Evolutionary conservation across 768 basidiomycete species (phyloP).

Genomic region (Podaxis sp.): DNA sequence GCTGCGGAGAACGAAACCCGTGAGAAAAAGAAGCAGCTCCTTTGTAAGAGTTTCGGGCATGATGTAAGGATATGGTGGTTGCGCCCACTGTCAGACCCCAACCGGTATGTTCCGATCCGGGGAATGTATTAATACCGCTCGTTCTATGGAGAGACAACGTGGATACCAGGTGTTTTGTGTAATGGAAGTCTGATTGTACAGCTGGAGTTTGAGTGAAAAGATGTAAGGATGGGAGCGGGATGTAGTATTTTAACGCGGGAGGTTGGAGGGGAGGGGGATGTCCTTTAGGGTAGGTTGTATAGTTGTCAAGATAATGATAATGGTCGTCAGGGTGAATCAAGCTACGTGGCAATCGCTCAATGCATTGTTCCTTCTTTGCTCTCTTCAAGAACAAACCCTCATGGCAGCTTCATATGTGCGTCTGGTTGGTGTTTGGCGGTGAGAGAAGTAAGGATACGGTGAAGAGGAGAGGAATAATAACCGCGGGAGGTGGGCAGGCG

Average conservation of each 20-base stretch:
- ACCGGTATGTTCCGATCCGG: constrained; percentile 15
- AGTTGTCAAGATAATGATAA: constrained; percentile 14
- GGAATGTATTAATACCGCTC: constrained; percentile 4
- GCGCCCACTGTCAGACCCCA: background rate
- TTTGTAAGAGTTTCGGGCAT: constrained; percentile 4
- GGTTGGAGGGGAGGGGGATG: background rate
- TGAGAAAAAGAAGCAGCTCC: background rate
- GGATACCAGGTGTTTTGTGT: constrained; percentile 5
- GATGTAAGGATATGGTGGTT: constrained; percentile 5
- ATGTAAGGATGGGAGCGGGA: constrained; percentile 3
- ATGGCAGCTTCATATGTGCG: background rate
- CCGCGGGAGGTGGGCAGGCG: constrained; percentile 15
- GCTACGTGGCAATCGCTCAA: constrained; percentile 1
- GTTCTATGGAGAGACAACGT: background rate
- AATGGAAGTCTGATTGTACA: constrained; percentile 11
- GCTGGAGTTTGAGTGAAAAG: constrained; percentile 2
- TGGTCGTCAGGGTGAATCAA: constrained; percentile 19
- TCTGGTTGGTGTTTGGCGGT: background rate
- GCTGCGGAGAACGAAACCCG: background rate
- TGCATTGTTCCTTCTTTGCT: background rate
- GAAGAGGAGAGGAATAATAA: constrained; percentile 11
- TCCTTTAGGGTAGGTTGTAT: background rate
- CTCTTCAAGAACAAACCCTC: background rate
- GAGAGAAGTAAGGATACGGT: constrained; percentile 18
- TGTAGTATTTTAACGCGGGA: constrained; percentile 17